A percentile compares a stretch with the other conserved stretches of the same genome.
Conservation (phyloP, 2,329 filamentous ascomycete genomes). For the Colletotrichum sp. region DNA sequence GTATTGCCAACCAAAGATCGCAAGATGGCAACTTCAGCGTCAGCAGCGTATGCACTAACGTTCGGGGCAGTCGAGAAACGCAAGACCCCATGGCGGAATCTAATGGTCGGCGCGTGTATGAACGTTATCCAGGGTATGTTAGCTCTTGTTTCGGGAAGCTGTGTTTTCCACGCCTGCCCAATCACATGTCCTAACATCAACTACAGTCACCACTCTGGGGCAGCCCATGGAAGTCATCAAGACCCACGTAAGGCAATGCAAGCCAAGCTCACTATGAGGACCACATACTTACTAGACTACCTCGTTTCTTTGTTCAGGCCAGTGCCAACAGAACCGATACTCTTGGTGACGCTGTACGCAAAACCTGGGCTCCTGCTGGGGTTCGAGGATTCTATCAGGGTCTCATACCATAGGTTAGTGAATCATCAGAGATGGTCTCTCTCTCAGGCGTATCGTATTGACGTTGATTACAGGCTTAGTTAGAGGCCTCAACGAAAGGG, state of each 20-base stretch:
- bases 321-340: conserved; percentile 1
- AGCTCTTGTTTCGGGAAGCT: neutral
- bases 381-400: conserved; percentile 19
- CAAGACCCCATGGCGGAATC: conserved; percentile 1
- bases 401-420: conserved; percentile 20
- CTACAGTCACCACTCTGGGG: conserved; percentile 14
- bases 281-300: neutral
- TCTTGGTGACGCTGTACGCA: conserved; percentile 2
- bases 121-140: neutral
- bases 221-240: conserved; percentile 23
- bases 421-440: accelerated
- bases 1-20: neutral
- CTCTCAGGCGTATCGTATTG: neutral
- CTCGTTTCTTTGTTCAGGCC: neutral
- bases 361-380: conserved; percentile 13
- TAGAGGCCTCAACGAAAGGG: conserved; percentile 12
- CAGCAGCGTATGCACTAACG: neutral
- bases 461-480: neutral
- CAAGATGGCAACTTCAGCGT: neutral
- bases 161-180: neutral
- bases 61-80: neutral
- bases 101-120: neutral
- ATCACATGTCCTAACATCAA: neutral
- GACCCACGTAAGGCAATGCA: conserved; percentile 10
- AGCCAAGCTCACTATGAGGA: neutral